Percentiles rank a stretch among this genome's conserved stretches.
Conservation (phyloP, 768 basidiomycete species). For the Nidularia pulvinata region DNA sequence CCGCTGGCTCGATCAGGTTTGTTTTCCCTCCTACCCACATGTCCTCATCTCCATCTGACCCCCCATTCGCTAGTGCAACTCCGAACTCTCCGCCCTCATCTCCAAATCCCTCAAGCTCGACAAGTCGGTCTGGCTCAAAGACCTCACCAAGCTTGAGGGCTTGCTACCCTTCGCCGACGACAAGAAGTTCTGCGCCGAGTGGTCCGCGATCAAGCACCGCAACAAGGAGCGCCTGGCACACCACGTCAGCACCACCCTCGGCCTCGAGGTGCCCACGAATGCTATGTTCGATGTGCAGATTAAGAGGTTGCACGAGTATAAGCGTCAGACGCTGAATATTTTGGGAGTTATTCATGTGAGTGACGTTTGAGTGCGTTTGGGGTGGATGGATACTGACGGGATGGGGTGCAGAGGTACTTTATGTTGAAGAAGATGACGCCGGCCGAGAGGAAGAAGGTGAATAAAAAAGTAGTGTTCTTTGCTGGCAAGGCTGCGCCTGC, state of each 20-base stretch:
- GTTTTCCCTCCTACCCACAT: conserved; percentile 1
- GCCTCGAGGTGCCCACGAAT: conserved; percentile 67
- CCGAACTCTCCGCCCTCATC: conserved; percentile 82
- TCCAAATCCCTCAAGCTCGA: conserved; percentile 76
- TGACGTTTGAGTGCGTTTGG: too few relatives aligned
- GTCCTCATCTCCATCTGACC: not conserved
- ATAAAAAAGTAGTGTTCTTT: conserved; percentile 92
- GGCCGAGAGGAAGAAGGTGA: conserved; percentile 78
- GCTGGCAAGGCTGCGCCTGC: conserved; percentile 97
- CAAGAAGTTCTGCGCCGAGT: conserved; percentile 72
- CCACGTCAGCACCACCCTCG: conserved; percentile 70
- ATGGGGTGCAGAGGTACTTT: conserved; percentile 66
- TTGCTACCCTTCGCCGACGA: conserved; percentile 75
- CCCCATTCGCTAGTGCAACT: conserved; percentile 71
- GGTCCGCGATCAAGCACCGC: conserved; percentile 82
- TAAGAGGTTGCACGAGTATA: conserved; percentile 93
- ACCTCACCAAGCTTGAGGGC: conserved; percentile 77
- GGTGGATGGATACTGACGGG: too few relatives aligned
- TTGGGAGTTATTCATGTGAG: conserved; percentile 85
- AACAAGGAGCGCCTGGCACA: conserved; percentile 91
- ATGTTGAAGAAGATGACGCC: conserved; percentile 77
- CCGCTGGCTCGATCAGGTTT: conserved; percentile 84
- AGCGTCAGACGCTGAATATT: conserved; percentile 96
- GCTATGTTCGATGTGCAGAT: conserved; percentile 94
- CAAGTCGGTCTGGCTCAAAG: conserved; percentile 83